Evolutionary conservation across 1,139 yeast genomes (phyloP).

Genomic region (Nakaseomyces bracarensis): DNA sequence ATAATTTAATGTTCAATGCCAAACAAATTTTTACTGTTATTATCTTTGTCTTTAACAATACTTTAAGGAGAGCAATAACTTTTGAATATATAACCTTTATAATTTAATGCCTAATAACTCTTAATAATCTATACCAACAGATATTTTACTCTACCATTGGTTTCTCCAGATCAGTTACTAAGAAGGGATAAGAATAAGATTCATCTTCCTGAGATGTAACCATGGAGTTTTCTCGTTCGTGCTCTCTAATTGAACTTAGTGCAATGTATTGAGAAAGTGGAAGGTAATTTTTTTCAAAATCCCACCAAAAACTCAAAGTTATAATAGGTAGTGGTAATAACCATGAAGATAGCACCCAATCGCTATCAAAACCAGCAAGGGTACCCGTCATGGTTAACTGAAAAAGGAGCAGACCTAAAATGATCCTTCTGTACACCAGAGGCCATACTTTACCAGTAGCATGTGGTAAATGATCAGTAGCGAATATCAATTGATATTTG

Average conservation of each 20-base stretch:
- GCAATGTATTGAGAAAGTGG: conserved; percentile 86
- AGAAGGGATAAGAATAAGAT: conserved; percentile 68
- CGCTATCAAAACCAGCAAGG: conserved; percentile 65
- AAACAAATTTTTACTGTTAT: no score
- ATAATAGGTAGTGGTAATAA: conserved; percentile 68
- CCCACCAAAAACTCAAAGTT: conserved; percentile 63
- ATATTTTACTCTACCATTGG: conserved; percentile 36
- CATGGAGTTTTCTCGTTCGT: conserved; percentile 27
- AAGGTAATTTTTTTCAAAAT: conserved; percentile 69
- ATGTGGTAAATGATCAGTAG: conserved; percentile 81
- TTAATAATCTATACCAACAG: neutral
- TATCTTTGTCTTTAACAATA: no score
- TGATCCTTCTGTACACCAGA: conserved; percentile 61
- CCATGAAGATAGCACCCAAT: conserved; percentile 63
- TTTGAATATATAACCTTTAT: no score
- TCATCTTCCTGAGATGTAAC: conserved; percentile 41
- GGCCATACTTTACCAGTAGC: conserved; percentile 90
- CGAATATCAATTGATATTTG: conserved; percentile 71
- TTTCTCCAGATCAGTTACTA: conserved; percentile 64
- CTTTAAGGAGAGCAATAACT: no score
- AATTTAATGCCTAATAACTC: no score
- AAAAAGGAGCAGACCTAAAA: conserved; percentile 62
- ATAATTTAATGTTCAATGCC: neutral
- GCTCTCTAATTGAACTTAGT: conserved; percentile 49
- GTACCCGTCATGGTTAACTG: conserved; percentile 92